Evolutionary conservation across 202 grass and related monocot genomes (phyloP), one percentile per base, ranked within the genome.

Genomic region (Setaria viridis): DNA sequence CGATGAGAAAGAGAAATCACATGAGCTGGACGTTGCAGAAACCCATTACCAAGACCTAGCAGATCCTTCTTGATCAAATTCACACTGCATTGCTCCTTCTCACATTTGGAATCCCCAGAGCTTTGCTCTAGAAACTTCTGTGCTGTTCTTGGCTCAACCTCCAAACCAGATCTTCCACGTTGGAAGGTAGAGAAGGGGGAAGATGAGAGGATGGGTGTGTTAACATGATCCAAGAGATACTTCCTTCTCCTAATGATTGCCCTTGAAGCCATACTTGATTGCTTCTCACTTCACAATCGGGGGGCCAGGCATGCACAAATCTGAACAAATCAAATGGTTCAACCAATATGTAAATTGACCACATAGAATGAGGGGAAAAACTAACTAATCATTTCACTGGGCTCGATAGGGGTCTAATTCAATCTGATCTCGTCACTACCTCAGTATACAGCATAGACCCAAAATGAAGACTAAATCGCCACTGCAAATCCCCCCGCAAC

Each of bases 181-280:
- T 82, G 88, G 82, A 88, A 92, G 63, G 82, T 77, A 68, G 55
- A 90, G 70, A 90, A 83, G 17, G 72, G 16, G 49, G 76, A 89
- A 72, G 80, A 87, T 53, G 92, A 81, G 20, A 88, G 58, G 70
- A 73, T 79, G 47, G 84, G 88, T 50, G 73, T 83, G 62, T 79
- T 84, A 45, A 88, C 41, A 68, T 87, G 84, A 56, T 91, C 92
- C 41, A 89, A 82, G 67, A 94, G 78, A 88, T 84, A 62, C 59
- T 94, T 92, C 80, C 86, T 94, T 90, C 94, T 90, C 74, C 94
- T 89, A 77, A 94, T 50, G 37, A 97, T 86, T 39, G 90, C 94
- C 78, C 86, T 89, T 68, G 90, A 92, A 87, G 94, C 92, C 94
- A 97, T 97, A 72, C 32, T 75, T 75, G 48, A 54, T n/a, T 74